Evolutionary conservation across 1,284 basidiomycete species (phyloP).

Genomic region (Irpex sp.): DNA sequence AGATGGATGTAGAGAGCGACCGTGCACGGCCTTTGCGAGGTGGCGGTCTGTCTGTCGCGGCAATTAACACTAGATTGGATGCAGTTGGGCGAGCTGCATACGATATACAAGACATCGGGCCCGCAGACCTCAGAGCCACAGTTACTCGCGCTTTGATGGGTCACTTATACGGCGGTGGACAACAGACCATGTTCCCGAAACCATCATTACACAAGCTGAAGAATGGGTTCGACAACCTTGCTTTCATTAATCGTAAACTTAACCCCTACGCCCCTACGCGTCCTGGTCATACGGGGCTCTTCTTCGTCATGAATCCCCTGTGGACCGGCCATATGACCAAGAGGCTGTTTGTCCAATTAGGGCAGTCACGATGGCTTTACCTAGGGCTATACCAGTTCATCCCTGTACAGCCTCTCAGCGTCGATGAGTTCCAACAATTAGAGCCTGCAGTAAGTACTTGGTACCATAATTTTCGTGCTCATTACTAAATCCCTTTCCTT

Average conservation of each 20-base stretch:
- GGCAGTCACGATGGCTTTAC: not conserved
- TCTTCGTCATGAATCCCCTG: not conserved
- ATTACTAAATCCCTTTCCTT: too few relatives aligned
- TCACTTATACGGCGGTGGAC: not conserved
- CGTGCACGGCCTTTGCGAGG: not conserved
- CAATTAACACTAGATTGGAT: not conserved
- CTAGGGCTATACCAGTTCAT: not conserved
- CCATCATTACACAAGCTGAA: not conserved
- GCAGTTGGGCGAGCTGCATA: not conserved
- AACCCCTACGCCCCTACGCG: not conserved
- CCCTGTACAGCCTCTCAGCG: not conserved
- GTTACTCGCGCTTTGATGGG: not conserved
- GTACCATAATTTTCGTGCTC: too few relatives aligned
- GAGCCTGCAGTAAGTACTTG: not conserved
- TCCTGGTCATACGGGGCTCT: not conserved
- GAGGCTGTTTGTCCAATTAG: not conserved
- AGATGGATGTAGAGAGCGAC: not conserved
- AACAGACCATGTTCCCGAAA: not conserved
- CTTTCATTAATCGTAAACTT: not conserved
- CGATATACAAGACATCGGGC: not conserved
- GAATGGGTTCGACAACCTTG: not conserved
- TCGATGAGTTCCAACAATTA: not conserved
- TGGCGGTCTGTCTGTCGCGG: not conserved
- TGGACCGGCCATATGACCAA: not conserved
- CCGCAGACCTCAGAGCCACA: not conserved